Base-by-base conservation (phyloP, 345 rosid genomes). In the Diplotaxis tenuifolia region DNA sequence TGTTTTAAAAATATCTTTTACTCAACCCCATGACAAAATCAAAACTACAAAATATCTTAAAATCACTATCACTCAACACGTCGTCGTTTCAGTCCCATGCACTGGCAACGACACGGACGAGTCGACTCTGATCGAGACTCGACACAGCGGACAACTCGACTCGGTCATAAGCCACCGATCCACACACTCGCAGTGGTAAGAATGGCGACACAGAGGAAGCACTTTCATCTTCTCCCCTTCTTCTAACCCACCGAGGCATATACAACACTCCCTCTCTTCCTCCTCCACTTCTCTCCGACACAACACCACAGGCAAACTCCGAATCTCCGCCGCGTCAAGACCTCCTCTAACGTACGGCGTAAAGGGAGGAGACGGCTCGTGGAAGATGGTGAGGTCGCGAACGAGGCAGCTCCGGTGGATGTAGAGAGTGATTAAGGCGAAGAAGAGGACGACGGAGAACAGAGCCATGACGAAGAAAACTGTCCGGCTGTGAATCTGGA, bases 171-270 rank as follows among this genome's bases (percentile, higher is more conserved):
- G 87, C 98, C 98, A 90, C 65, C 27, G 69, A 70, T 90, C 96
- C 7, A 90, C 88, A 63, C 95, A 92, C 47, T 79, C 84, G 21
- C 86, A 66, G 53, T 92, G 98, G 68, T 82, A 92, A 16, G 71
- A 70, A 68, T 89, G 98, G 8, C 70, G 52, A 68, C 98, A 92
- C 3, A 20, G 27, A 1, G 98, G 91, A 72, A 92, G 81, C 18
- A 84, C 78, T 78, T 88, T 88, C 76, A 90, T 82, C 54, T 84
- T 88, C 53, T 88, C 92, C 0, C 89, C 95, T n/a, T 87, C 95
- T 15, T 82, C 89, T 7, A 90, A 79, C 20, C 53, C 81, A 23
- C 91, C 89, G 0, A 90, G 83, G 50, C 96, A 92, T 66, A 92
- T 88, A 36, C 83, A 88, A 47, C 98, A 88, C 56, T 89, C 92